Percentiles rank a stretch among this genome's conserved stretches.
Conservation (phyloP, 768 basidiomycete species). For the Tricholoma matsutake region DNA sequence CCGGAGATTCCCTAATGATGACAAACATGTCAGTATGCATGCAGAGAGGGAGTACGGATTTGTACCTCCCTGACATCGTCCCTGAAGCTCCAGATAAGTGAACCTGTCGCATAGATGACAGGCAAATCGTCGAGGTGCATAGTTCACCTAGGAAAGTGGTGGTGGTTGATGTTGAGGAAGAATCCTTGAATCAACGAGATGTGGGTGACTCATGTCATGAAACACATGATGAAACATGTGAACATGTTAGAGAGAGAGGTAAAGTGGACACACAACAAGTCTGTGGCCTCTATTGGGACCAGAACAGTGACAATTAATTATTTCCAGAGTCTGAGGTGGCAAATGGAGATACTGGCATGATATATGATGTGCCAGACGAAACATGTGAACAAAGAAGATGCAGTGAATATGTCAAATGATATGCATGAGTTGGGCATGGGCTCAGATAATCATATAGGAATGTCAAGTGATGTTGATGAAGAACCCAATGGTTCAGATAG, state of each 20-base stretch:
- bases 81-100: background rate
- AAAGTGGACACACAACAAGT: too few relatives aligned
- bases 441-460: too few relatives aligned
- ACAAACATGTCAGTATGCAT: background rate
- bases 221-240: too few relatives aligned
- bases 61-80: background rate
- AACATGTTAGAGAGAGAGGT: too few relatives aligned
- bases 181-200: background rate
- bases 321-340: too few relatives aligned
- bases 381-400: too few relatives aligned
- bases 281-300: too few relatives aligned
- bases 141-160: too few relatives aligned
- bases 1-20: background rate
- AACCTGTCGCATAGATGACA: background rate
- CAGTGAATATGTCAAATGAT: background rate
- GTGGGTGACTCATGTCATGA: background rate
- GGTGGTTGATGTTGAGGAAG: background rate
- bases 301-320: too few relatives aligned
- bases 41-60: background rate
- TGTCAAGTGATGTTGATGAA: too few relatives aligned
- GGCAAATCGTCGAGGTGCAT: background rate
- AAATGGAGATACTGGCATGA: background rate
- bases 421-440: background rate
- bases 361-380: background rate
- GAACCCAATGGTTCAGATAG: too few relatives aligned